Base-by-base conservation (phyloP, 2,329 filamentous ascomycete genomes). In the Sporothrix dimorphospora region DNA sequence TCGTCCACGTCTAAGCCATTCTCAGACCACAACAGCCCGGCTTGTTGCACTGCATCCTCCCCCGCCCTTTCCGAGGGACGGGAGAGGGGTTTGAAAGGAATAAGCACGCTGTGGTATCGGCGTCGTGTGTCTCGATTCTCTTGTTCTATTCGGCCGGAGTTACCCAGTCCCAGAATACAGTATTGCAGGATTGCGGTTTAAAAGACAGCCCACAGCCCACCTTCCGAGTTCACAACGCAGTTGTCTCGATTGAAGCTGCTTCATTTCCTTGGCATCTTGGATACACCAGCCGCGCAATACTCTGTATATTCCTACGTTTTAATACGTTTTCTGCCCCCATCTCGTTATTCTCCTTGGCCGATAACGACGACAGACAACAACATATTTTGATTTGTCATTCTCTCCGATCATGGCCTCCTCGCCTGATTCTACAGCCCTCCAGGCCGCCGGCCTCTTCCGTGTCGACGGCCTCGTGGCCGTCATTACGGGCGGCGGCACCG, bases 401-500 rank as follows among this genome's bases (percentile, higher is more conserved):
- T 19, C 7, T 34, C 11, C 55, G 16, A 8, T 11, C 11, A 57
- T 47, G 30, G 30, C 30, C 30, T 24, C 66, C 34, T 14, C 40
- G 1, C 16, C 27, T 1, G 21, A 67, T 7, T 27, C 47, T 1
- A 47, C 47, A 1, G 55, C 47, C 27, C 66, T 66, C 42, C 53
- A 63, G 21, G 72, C 69, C 2, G 47, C 70, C 14, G 21, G 27
- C 30, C 78, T 87, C 19, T 87, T 87, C 76, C 78, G 81, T 30
- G 84, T 86, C 34, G 80, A 85, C 42, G 86, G 84, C 55, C 79
- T 88, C 9, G 82, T 88, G 0, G 85, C 83, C 59, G 86, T 88
- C n/a, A 80, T 89, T 38, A 88, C 86, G 0, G 86, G 86, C 21
- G 87, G 86, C 14, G 85, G 85, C 11, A 84, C 79, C 71, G 85